Base-by-base conservation (phyloP, 2,329 filamentous ascomycete species). In the Berkeleyomyces basicola region DNA sequence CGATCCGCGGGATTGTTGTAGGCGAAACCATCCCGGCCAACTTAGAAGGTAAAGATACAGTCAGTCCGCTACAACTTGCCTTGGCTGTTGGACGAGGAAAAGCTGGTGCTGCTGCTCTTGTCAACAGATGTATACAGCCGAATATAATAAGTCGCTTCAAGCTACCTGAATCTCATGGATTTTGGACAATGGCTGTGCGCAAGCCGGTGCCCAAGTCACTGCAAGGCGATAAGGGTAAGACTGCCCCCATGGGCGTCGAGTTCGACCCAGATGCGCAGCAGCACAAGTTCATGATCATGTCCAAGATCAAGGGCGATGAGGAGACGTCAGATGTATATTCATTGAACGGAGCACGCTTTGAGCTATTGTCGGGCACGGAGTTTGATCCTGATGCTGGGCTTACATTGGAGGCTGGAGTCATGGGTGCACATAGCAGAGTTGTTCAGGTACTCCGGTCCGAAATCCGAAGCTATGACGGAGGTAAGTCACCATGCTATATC, bases 351-450 rank as follows among this genome's bases (percentile, higher is more conserved):
- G 83, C 84, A 39, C 84, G 84, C 2, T 84, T 95, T 64, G 85
- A 90, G 70, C 83, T 87, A 46, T 79, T 92, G 6, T 82, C 83
- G 43, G 89, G 86, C 46, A 90, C 90, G 0, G 93, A 99, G 69
- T 96, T 97, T 70, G 95, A 99, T 66, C 84, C 87, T 3, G 88
- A 89, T 55, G 89, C 91, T 66, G 93, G 91, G 36, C 82, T 86
- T 40, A 96, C 93, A 0, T 79, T 97, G 57, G 87, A 95, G 67
- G 87, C 93, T 16, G 89, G 88, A 14, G 87, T 86, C 0, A 82
- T 99, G 72, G 87, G 87, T n/a, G 82, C 82, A 60, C 84, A 88
- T 65, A 88, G 82, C 70, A 83, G 90, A 64, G 85, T 97, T 42
- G 85, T 97, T 14, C 93, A 97, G 70, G 86, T 96, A 1, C 78